phyloP scores from a whole-genome alignment of 108 stramenopile genomes.

The Skeletonema marinoi region DNA sequence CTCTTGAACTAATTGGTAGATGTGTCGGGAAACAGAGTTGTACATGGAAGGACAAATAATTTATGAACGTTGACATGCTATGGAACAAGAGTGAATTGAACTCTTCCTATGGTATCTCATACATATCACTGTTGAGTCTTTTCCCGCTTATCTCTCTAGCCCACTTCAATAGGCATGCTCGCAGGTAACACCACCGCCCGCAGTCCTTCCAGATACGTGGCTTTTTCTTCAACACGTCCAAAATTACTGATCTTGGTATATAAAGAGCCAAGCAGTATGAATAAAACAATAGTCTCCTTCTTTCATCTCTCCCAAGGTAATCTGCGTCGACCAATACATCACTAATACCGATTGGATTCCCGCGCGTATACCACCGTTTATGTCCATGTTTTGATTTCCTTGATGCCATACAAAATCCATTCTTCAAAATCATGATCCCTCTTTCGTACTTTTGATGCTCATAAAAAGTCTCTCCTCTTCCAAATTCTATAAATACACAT shows the following conservation, averaged over 20 bases:
- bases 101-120: too few relatives aligned
- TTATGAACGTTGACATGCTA: background rate
- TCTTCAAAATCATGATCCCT: slow-evolving; percentile 24
- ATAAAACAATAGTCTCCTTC: background rate
- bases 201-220: slow-evolving; percentile 18
- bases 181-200: slow-evolving; percentile 21
- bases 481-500: slow-evolving; percentile 27
- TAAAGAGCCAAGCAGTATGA: slow-evolving; percentile 9
- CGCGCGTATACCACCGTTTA: background rate
- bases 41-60: background rate
- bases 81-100: background rate
- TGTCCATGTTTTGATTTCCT: background rate
- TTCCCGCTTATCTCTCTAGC: background rate
- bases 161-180: slow-evolving; percentile 7
- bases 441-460: slow-evolving; percentile 11
- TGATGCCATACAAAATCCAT: slow-evolving; percentile 10
- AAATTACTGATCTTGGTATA: slow-evolving; percentile 23
- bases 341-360: background rate
- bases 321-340: slow-evolving; percentile 27
- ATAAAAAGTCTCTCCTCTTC: slow-evolving; percentile 14
- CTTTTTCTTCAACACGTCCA: slow-evolving; percentile 3
- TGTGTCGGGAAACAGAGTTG: background rate
- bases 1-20: background rate
- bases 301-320: background rate
- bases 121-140: too few relatives aligned